Base-by-base conservation (phyloP, 371 early-diverging fungal genomes). In the Funneliformis caledonium region DNA sequence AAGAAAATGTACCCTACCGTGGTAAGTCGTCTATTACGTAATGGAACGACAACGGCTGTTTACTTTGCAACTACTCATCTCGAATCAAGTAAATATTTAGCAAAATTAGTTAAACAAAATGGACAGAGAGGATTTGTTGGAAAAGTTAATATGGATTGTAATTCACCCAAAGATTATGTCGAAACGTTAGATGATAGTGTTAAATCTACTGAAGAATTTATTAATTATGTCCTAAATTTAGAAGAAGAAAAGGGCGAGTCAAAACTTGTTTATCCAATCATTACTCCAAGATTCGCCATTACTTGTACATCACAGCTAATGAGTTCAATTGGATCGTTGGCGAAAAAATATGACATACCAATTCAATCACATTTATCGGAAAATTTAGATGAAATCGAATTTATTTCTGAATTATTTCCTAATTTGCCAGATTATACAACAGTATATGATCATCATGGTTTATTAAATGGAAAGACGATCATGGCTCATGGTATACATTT, bases 401-500 rank as follows among this genome's bases (percentile, higher is more conserved):
- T 92, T 81, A 92, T 94, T 5, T 75, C 84, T 56, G 83, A 87
- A 2, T 83, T 96, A 81, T 95, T 94, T 85, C 96, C 97, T 1
- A 87, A 89, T 8, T 85, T 87, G 45, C 70, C 78, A 33, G 85
- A 89, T 82, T 98, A 97, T 87, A 89, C 96, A 7, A 86, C 84
- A 33, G 92, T 97, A 64, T 98, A 97, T 83, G 89, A 89, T 42
- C 86, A 88, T 43, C 88, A 89, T 81, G 91, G 91, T 0, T 88
- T 98, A 61, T 87, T 94, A 70, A 89, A 85, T 64, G 83, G 88
- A 31, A 87, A 89, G 2, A 88, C 95, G 12, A 93, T 97, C 81
- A 93, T 97, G 94, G 98, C 97, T 22, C 98, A 98, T 84, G 95
- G 96, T 80, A 92, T 97, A 26, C 94, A 97, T 87, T 90, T 96